Base-by-base conservation (phyloP, 169 alveolate genomes). In the Plasmodium cynomolgi region DNA sequence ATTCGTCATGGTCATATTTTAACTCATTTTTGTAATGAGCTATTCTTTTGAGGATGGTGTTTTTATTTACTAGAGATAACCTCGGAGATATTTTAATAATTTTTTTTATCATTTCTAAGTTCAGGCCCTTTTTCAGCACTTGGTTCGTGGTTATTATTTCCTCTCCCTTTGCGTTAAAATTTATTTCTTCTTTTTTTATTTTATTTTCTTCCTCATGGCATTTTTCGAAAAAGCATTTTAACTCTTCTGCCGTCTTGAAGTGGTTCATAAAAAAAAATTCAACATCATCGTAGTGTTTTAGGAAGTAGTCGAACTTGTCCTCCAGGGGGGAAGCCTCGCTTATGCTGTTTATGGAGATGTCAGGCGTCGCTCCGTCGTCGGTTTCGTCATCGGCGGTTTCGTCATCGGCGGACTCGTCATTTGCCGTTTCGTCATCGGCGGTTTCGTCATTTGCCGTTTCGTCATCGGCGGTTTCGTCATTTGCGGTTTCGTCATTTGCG, bases 21-120 rank as follows among this genome's bases (percentile, higher is more conserved):
- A 91, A 71, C 37, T 91, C 92, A 72, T 82, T 91, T 82, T 50
- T 91, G 56, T 91, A 91, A 91, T 91, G 95, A 44, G 72, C 34
- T 91, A 91, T 50, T 44, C 95, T 62, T 72, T 81, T 91, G 6
- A 83, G 39, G 20, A 91, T 13, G 9, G 95, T 91, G 1, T 81
- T 81, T 81, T 91, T 91, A 50, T 82, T 72, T 81, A 91, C 58
- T 71, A 91, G 54, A 15, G 95, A 81, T 47, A 91, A 91, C 41
- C 95, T 91, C 4, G 95, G 95, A 3, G 95, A 91, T 77, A 37
- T 56, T 29, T 33, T 20, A 20, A 91, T 91, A 50, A 91, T 73
- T 41, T 82, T 91, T 82, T 91, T 91, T 62, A 91, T 91, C 95
- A 91, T 91, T 17, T 91, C 92, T 33, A 91, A 11, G 58, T 91